These are phyloP conservation scores for Dalbergia cultrata DNA, from an alignment of 306 rosid species.

Conservation along the genomic window DNA sequence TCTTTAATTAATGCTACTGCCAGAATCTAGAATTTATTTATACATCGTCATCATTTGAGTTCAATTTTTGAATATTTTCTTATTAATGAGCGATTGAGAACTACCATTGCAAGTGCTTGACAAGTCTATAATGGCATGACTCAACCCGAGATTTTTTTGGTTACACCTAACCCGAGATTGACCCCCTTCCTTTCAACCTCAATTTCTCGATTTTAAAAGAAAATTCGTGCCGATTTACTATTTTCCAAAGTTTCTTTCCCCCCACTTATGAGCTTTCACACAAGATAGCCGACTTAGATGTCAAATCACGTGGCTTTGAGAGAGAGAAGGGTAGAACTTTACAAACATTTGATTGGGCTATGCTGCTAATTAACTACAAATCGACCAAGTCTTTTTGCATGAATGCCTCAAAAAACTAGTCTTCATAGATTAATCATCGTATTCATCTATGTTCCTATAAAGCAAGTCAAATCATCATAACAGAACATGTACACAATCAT, in stretches of 20 bases:
- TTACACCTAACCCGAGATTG: too few relatives aligned
- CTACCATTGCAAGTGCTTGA: too few relatives aligned
- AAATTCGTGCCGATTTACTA: neutral
- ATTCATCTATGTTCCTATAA: conserved; percentile 7
- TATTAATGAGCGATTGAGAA: too few relatives aligned
- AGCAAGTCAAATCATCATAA: conserved; percentile 33
- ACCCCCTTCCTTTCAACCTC: too few relatives aligned
- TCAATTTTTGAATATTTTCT: too few relatives aligned
- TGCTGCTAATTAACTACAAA: conserved; percentile 9
- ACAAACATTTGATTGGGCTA: conserved; percentile 23
- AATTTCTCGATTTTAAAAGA: too few relatives aligned
- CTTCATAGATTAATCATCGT: conserved; percentile 12
- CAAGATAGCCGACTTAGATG: neutral
- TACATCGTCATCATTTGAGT: too few relatives aligned
- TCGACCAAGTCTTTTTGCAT: conserved; percentile 14
- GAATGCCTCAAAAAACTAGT: conserved; percentile 30
- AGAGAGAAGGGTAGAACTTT: conserved; percentile 24
- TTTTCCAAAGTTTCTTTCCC: neutral
- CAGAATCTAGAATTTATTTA: too few relatives aligned
- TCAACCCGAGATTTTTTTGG: too few relatives aligned
- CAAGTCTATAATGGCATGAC: too few relatives aligned
- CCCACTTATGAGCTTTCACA: conserved; percentile 5
- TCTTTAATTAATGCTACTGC: neutral
- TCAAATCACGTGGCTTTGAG: conserved; percentile 16
- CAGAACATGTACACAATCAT: conserved; percentile 9